Evolutionary conservation across 2,329 filamentous ascomycete species (phyloP).

Genomic region (Ascochyta fabae): DNA sequence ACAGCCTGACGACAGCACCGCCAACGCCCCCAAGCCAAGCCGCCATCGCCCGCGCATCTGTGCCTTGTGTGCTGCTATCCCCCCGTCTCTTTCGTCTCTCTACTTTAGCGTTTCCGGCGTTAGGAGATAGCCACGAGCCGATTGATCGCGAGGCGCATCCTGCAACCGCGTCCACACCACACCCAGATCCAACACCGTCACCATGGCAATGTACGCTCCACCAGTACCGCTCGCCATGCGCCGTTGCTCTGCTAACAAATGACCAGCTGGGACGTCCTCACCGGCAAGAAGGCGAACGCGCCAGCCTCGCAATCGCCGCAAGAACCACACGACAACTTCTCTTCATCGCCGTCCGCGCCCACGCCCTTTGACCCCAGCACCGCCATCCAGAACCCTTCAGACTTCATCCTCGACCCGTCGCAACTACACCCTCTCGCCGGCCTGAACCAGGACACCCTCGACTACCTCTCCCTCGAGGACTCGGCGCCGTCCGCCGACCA

Average conservation of each 20-base stretch:
- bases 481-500: slow-evolving; percentile 81
- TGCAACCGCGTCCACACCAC: slow-evolving; percentile 24
- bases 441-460: slow-evolving; percentile 88
- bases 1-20: slow-evolving; percentile 24
- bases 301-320: slow-evolving; percentile 51
- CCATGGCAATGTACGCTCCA: slow-evolving; percentile 45
- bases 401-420: slow-evolving; percentile 89
- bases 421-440: slow-evolving; percentile 92
- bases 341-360: slow-evolving; percentile 42
- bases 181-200: slow-evolving; percentile 27
- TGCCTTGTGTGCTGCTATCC: slow-evolving; percentile 15
- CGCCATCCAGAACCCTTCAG: slow-evolving; percentile 77
- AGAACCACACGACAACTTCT: slow-evolving; percentile 56
- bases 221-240: background rate
- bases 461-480: slow-evolving; percentile 95
- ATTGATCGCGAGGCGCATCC: slow-evolving; percentile 30
- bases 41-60: slow-evolving; percentile 40
- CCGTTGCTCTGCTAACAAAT: background rate
- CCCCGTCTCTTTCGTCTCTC: slow-evolving; percentile 15
- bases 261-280: slow-evolving; percentile 61
- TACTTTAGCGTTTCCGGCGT: slow-evolving; percentile 28
- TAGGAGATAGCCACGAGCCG: slow-evolving; percentile 22
- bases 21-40: slow-evolving; percentile 25
- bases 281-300: slow-evolving; percentile 62
- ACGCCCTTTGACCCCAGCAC: slow-evolving; percentile 73